Conservation (phyloP, 2,329 filamentous ascomycete genomes). For the Hypoxylon sp. region DNA sequence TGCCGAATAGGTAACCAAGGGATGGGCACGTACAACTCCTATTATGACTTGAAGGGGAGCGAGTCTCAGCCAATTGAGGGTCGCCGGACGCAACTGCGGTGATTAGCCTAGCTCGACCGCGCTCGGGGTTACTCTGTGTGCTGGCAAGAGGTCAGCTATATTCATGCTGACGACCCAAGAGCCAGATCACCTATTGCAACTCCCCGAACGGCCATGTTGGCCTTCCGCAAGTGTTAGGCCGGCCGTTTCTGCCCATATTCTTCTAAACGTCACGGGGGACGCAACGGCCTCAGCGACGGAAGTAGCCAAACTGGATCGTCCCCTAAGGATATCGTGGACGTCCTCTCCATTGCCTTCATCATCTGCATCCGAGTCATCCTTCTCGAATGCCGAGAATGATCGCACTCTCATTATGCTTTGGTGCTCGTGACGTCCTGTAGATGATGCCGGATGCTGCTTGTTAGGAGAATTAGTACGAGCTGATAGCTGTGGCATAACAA, state of each 20-base stretch:
- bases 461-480: background rate
- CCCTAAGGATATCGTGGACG: slow-evolving; percentile 45
- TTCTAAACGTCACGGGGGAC: slow-evolving; percentile 34
- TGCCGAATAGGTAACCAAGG: background rate
- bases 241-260: slow-evolving; percentile 29
- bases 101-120: background rate
- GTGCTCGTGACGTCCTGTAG: background rate
- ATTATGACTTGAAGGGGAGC: slow-evolving; percentile 45
- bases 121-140: slow-evolving; percentile 21
- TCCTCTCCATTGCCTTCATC: slow-evolving; percentile 34
- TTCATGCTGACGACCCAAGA: background rate
- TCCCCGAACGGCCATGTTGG: background rate
- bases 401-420: slow-evolving; percentile 26
- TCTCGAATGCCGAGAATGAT: slow-evolving; percentile 33
- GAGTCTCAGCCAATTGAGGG: slow-evolving; percentile 36
- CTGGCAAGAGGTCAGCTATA: slow-evolving; percentile 16
- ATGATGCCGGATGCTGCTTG: slow-evolving; percentile 6
- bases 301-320: slow-evolving; percentile 25
- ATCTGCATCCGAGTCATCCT: slow-evolving; percentile 1
- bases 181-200: slow-evolving; percentile 24
- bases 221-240: slow-evolving; percentile 1
- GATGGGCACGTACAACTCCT: slow-evolving; percentile 42
- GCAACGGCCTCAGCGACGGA: slow-evolving; percentile 29
- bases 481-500: slow-evolving; percentile 14
- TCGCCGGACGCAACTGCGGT: slow-evolving; percentile 32